These are phyloP conservation scores for Aegle marmelos DNA, from an alignment of 345 rosid genomes.

Conservation along the genomic window DNA sequence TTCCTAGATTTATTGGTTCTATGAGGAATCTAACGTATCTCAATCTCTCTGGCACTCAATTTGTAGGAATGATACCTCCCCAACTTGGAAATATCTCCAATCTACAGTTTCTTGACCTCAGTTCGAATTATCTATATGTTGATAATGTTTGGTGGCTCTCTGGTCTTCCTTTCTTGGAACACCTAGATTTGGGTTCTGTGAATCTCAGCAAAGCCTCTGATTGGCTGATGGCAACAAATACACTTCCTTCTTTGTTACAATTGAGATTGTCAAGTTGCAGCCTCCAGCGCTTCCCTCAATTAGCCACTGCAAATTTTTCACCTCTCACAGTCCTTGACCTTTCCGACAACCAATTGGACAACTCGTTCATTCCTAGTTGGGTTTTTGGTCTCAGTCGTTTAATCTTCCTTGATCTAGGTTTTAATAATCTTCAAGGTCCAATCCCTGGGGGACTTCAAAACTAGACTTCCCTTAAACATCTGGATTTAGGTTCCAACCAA, in stretches of 20 bases:
- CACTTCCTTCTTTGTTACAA: background rate
- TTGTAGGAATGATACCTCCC: background rate
- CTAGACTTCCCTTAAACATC: too few relatives aligned
- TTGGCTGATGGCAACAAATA: background rate
- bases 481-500: too few relatives aligned
- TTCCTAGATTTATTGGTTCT: conserved; percentile 15
- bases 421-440: too few relatives aligned
- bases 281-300: background rate
- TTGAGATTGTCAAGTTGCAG: background rate
- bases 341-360: too few relatives aligned
- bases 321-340: too few relatives aligned
- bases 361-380: too few relatives aligned
- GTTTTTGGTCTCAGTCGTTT: too few relatives aligned
- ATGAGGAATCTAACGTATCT: background rate
- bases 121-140: background rate
- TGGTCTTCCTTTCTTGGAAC: background rate
- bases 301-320: too few relatives aligned
- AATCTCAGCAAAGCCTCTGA: background rate
- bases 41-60: background rate
- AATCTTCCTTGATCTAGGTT: too few relatives aligned
- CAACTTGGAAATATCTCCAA: conserved; percentile 7
- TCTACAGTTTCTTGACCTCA: background rate
- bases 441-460: too few relatives aligned
- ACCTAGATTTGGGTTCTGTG: background rate
- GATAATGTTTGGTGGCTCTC: background rate